These are phyloP conservation scores for Xerophyta viscosa DNA, from an alignment of 106 monocot genomes.

Conservation along the genomic window DNA sequence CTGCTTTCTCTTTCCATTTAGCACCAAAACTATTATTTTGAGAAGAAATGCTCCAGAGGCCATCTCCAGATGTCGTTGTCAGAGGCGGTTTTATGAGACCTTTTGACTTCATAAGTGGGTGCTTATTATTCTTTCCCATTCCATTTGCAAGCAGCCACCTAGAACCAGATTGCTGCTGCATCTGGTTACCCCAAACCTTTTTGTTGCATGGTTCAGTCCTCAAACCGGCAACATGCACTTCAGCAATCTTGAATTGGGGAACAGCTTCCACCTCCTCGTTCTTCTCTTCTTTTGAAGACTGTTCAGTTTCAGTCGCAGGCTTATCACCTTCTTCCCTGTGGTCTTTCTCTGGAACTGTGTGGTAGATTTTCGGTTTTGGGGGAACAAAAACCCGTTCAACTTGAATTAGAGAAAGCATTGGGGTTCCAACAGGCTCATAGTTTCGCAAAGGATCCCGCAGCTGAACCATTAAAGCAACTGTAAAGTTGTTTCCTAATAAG, in stretches of 20 bases:
- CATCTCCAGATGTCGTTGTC: conserved; percentile 56
- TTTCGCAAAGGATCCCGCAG: conserved; percentile 91
- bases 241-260: conserved; percentile 74
- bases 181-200: conserved; percentile 53
- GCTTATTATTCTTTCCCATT: conserved; percentile 91
- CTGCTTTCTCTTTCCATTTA: conserved; percentile 71
- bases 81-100: conserved; percentile 25
- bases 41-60: conserved; percentile 94
- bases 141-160: conserved; percentile 92
- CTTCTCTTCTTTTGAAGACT: conserved; percentile 23
- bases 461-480: conserved; percentile 96
- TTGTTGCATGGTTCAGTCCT: conserved; percentile 70
- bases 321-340: conserved; percentile 49
- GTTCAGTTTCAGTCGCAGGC: conserved; percentile 23
- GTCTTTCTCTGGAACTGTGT: conserved; percentile 48
- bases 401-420: conserved; percentile 95
- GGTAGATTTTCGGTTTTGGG: conserved; percentile 75
- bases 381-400: conserved; percentile 91
- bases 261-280: conserved; percentile 38
- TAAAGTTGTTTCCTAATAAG: conserved; percentile 86
- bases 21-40: conserved; percentile 40
- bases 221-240: conserved; percentile 90
- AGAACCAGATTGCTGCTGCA: conserved; percentile 75
- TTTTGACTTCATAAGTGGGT: conserved; percentile 84
- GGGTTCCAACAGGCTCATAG: conserved; percentile 89